A percentile compares a stretch with the other conserved stretches of the same genome.
Evolutionary conservation across 805 yeast genomes (phyloP).

Genomic region (Candida xyloterini): DNA sequence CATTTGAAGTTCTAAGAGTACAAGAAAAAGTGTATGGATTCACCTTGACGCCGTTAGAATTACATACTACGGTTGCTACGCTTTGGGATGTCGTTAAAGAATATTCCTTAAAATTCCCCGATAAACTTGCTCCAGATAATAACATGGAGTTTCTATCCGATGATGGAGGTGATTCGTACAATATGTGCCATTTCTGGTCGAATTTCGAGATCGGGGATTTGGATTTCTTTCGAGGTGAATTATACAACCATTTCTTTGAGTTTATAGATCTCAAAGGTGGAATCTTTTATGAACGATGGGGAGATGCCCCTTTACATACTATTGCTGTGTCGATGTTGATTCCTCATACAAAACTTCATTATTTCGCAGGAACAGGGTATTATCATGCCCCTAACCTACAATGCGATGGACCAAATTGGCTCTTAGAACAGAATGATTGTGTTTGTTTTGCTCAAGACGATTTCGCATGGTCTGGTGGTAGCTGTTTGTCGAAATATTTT

Average conservation of each 20-base stretch:
- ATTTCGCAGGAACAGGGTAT: conserved; percentile 52
- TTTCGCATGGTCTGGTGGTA: conserved; percentile 47
- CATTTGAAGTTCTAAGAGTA: conserved; percentile 41
- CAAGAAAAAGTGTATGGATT: conserved; percentile 50
- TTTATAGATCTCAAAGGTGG: conserved; percentile 60
- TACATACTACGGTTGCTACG: conserved; percentile 48
- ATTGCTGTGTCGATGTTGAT: conserved; percentile 32
- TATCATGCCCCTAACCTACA: conserved; percentile 54
- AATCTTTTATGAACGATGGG: conserved; percentile 66
- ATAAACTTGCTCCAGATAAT: conserved; percentile 45
- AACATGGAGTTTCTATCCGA: conserved; percentile 49
- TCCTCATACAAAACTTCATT: conserved; percentile 28
- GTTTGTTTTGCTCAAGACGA: conserved; percentile 48
- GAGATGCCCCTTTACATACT: conserved; percentile 41
- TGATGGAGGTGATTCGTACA: conserved; percentile 40
- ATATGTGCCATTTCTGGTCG: conserved; percentile 65
- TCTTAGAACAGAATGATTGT: conserved; percentile 47
- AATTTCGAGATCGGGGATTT: conserved; percentile 61
- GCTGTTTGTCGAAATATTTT: conserved; percentile 48
- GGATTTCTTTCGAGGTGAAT: conserved; percentile 55
- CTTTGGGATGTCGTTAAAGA: conserved; percentile 48
- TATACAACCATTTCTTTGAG: conserved; percentile 54
- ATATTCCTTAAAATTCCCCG: conserved; percentile 45
- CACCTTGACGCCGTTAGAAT: conserved; percentile 48
- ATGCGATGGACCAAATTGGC: conserved; percentile 52